Percentiles rank a stretch among this genome's conserved stretches.
phyloP scores from a whole-genome alignment of 208 protist genomes.

The Phytomonas sp. region DNA sequence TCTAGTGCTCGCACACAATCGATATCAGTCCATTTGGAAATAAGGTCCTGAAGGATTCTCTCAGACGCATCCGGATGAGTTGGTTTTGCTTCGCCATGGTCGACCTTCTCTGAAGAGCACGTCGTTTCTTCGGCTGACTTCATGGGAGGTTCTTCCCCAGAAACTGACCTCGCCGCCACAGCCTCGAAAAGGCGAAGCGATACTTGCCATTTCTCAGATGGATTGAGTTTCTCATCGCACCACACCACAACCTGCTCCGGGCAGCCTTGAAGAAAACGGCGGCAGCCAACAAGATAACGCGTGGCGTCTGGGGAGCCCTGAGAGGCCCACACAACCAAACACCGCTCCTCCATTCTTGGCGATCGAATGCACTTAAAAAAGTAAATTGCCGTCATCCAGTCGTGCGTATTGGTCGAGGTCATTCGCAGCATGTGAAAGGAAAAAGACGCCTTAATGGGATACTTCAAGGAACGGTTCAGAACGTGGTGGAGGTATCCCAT shows the following conservation, averaged over 20 bases:
- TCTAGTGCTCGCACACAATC: conserved; percentile 32
- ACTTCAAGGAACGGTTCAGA: conserved; percentile 18
- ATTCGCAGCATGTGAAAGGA: conserved; percentile 27
- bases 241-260: conserved; percentile 63
- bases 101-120: neutral
- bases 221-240: conserved; percentile 24
- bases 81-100: neutral
- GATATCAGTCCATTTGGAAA: conserved; percentile 17
- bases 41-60: neutral
- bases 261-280: conserved; percentile 29
- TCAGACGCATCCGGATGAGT: conserved; percentile 2
- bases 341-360: conserved; percentile 39
- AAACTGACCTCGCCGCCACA: neutral
- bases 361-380: conserved; percentile 42
- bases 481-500: conserved; percentile 9
- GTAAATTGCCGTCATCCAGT: conserved; percentile 40
- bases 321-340: conserved; percentile 31
- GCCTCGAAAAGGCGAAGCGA: conserved; percentile 15
- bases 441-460: conserved; percentile 44
- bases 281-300: conserved; percentile 20
- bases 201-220: conserved; percentile 10
- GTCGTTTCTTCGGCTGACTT: neutral
- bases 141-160: neutral
- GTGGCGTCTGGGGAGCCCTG: conserved; percentile 20
- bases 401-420: conserved; percentile 13